Conservation (phyloP, 2,329 filamentous ascomycete genomes). For the Ceratocystis ficicola region DNA sequence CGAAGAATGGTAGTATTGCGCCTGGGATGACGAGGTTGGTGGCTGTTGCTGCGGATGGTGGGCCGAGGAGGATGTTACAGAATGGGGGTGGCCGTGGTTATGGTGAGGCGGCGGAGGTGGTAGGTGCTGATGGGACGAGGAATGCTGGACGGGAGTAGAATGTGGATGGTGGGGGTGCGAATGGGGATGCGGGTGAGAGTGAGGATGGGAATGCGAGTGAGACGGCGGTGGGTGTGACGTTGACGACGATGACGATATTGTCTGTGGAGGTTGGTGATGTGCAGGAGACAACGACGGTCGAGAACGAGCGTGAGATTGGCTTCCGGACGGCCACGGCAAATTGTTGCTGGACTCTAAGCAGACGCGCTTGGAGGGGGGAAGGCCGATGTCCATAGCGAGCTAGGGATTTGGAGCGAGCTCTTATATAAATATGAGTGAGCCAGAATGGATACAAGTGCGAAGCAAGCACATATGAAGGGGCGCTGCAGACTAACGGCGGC, state of each 20-base stretch:
- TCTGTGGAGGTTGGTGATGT: slow-evolving; percentile 24
- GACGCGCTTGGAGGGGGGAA: slow-evolving; percentile 11
- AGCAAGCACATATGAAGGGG: slow-evolving; percentile 10
- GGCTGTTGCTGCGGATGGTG: slow-evolving; percentile 3
- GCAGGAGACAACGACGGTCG: slow-evolving; percentile 33
- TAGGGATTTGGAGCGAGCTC: slow-evolving; percentile 13
- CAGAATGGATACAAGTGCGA: slow-evolving; percentile 9
- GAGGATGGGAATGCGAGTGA: slow-evolving; percentile 20
- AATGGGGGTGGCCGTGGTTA: slow-evolving; percentile 5
- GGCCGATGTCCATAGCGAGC: slow-evolving; percentile 17
- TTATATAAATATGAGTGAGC: slow-evolving; percentile 19
- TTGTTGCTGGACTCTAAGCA: slow-evolving; percentile 9
- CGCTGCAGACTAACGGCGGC: not conserved
- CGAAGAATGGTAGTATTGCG: slow-evolving; percentile 20
- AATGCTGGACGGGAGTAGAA: not conserved
- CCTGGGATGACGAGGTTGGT: slow-evolving; percentile 19
- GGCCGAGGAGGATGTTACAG: not conserved
- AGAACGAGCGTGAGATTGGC: slow-evolving; percentile 13
- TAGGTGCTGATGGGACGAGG: slow-evolving; percentile 25
- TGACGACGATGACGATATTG: slow-evolving; percentile 26
- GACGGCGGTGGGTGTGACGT: slow-evolving; percentile 27
- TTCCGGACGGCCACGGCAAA: slow-evolving; percentile 10
- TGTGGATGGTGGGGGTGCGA: slow-evolving; percentile 25
- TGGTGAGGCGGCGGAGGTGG: slow-evolving; percentile 26
- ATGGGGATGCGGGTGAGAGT: slow-evolving; percentile 21